A percentile compares a stretch with the other conserved stretches of the same genome.
These are phyloP conservation scores for Capsella rubella DNA, from an alignment of 441 rosid genomes.

Conservation along the genomic window DNA sequence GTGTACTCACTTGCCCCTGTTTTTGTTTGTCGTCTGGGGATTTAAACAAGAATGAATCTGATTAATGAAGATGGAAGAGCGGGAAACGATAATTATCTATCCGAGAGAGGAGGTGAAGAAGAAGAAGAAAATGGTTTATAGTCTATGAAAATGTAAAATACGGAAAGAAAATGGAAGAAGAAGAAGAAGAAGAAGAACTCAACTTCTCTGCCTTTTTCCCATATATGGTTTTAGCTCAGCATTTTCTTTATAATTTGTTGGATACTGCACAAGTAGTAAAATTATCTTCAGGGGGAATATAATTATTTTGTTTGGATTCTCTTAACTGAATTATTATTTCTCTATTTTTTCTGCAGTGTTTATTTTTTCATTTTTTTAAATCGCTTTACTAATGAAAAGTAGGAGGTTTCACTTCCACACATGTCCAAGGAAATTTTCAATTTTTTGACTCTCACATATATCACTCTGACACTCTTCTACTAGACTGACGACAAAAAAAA, in stretches of 20 bases:
- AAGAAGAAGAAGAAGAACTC: not conserved
- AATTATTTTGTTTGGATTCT: not conserved
- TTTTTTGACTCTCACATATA: too few species aligned
- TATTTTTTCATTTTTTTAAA: not conserved
- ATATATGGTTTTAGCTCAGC: not conserved
- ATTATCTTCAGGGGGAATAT: not conserved
- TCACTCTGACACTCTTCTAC: too few species aligned
- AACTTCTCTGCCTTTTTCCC: not conserved
- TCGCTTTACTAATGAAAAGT: not conserved
- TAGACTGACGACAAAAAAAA: too few species aligned
- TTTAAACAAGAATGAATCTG: not conserved
- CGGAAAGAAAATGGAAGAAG: slow-evolving; percentile 3
- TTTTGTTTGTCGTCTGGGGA: not conserved
- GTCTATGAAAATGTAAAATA: not conserved
- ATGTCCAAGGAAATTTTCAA: not conserved
- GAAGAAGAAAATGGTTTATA: not conserved
- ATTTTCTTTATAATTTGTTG: not conserved
- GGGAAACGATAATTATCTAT: slow-evolving; percentile 16
- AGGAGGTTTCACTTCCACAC: slow-evolving; percentile 5
- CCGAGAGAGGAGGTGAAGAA: not conserved
- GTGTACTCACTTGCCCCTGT: not conserved
- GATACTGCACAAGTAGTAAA: not conserved
- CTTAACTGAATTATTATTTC: not conserved
- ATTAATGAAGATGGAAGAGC: not conserved
- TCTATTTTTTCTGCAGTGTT: not conserved